These are phyloP conservation scores for Solanum ahanhuiri DNA, from an alignment of 257 asterid species.

Conservation along the genomic window DNA sequence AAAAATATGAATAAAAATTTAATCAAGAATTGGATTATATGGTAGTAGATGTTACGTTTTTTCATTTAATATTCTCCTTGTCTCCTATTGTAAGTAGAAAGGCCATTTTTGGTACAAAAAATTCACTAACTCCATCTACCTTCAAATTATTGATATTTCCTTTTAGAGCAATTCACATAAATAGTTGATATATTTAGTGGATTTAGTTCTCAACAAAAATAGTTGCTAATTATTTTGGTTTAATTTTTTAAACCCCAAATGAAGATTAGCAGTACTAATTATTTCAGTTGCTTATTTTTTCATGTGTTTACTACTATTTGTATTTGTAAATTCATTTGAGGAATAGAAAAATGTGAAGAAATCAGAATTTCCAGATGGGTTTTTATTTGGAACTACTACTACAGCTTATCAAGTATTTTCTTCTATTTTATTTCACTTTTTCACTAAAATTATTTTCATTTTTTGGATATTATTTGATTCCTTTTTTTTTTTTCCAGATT, in stretches of 20 bases:
- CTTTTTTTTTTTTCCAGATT: conserved; percentile 18
- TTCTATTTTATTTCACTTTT: background rate
- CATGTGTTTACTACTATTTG: background rate
- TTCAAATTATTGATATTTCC: background rate
- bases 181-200: background rate
- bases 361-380: conserved; percentile 57
- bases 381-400: conserved; percentile 65
- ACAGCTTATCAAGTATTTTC: conserved; percentile 55
- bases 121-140: background rate
- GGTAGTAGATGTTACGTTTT: background rate
- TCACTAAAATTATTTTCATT: background rate
- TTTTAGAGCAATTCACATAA: background rate
- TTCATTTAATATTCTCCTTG: background rate
- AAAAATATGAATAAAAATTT: too few species aligned
- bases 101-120: background rate
- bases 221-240: background rate
- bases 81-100: background rate
- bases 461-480: background rate
- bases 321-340: conserved; percentile 6
- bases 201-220: background rate
- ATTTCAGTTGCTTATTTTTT: background rate
- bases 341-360: conserved; percentile 10
- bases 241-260: background rate
- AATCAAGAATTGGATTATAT: background rate
- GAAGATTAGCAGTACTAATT: background rate